A percentile compares a stretch with the other conserved stretches of the same genome.
Evolutionary conservation across 1,284 basidiomycete genomes (phyloP).

Genomic region (Ganoderma lingzhi): DNA sequence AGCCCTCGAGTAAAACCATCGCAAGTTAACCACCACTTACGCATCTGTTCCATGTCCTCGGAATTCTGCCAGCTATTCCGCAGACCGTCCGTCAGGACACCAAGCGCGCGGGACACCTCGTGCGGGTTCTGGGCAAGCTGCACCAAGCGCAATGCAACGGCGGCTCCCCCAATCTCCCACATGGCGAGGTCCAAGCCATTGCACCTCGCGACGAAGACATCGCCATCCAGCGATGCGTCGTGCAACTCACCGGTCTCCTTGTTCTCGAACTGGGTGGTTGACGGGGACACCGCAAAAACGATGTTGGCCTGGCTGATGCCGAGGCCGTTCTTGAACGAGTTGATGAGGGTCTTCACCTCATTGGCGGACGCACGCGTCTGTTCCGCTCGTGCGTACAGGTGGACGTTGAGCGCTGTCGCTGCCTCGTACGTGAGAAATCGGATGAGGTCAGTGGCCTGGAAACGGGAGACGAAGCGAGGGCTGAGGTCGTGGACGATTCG

Average conservation of each 20-base stretch:
- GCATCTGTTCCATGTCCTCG: conserved; percentile 89
- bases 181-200: conserved; percentile 79
- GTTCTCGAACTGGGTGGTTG: conserved; percentile 29
- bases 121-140: conserved; percentile 82
- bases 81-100: conserved; percentile 80
- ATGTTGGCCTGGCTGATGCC: conserved; percentile 55
- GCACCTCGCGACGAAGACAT: conserved; percentile 68
- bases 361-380: conserved; percentile 37
- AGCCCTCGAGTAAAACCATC: neutral
- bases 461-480: conserved; percentile 75
- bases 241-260: conserved; percentile 24
- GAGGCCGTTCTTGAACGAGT: conserved; percentile 62
- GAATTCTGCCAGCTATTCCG: conserved; percentile 91
- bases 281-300: conserved; percentile 59
- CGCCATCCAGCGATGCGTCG: conserved; percentile 55
- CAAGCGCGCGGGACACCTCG: conserved; percentile 76
- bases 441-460: conserved; percentile 68
- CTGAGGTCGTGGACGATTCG: conserved; percentile 80
- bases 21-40: conserved; percentile 55
- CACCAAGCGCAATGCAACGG: conserved; percentile 78
- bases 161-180: conserved; percentile 87
- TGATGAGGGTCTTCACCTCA: conserved; percentile 51
- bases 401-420: conserved; percentile 79
- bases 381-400: conserved; percentile 50
- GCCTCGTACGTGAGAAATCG: conserved; percentile 83